Base-by-base conservation (phyloP, 139 green algal species). In the Micractinium sp. region DNA sequence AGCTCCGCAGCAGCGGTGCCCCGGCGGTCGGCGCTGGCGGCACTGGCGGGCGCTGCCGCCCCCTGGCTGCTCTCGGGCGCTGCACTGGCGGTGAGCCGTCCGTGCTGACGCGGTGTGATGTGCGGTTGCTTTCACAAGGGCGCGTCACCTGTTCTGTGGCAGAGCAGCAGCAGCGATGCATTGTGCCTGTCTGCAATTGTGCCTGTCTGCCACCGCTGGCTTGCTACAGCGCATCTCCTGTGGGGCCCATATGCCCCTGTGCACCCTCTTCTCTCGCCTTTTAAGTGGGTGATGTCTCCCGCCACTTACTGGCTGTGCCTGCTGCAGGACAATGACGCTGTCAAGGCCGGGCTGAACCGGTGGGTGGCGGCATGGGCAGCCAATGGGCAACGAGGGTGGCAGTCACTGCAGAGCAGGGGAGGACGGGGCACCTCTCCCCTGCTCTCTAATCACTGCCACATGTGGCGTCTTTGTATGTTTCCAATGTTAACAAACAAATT, bases 261-360 rank as follows among this genome's bases (percentile, higher is more conserved):
- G 69, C 69, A 4, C 63, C 3, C 27, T 15, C 25, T 76, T 13
- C 69, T 76, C 69, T 19, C 27, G 63, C 14, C 63, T 27, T 7
- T 71, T 12, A 66, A 14, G 15, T 16, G 60, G 60, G 16, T 14
- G 69, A 13, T 35, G 25, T 22, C 69, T 76, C 25, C 69, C 27
- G 60, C 69, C 25, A 36, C 63, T 71, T 80, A 4, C 41, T 85
- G 41, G 5, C 39, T 19, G n/a, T 39, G 36, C 20, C 29, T 82
- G 35, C 0, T 56, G 77, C 83, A 87, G 18, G 90, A 89, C 36
- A 92, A 92, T 27, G 79, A 86, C n/a, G 90, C 90, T 9, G 56
- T 92, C 3, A 91, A 73, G 56, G 33, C 79, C 14, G 82, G 90
- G 13, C 61, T 93, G 12, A 69, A 38, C 81, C 53, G 56, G 76